These are phyloP conservation scores for Yarrowia deformans DNA, from an alignment of 805 yeast genomes.

Conservation along the genomic window DNA sequence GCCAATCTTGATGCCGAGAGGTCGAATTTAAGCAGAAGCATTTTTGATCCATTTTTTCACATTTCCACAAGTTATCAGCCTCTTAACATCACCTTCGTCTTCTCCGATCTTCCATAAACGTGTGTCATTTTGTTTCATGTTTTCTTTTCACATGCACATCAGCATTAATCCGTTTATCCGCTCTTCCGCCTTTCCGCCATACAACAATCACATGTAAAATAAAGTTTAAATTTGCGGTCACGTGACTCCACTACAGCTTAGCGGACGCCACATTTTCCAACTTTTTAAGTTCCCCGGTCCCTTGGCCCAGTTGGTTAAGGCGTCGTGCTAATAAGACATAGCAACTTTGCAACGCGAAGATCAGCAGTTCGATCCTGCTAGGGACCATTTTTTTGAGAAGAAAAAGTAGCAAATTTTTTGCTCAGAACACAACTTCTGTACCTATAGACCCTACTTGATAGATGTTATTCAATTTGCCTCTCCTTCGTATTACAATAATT, in stretches of 20 bases:
- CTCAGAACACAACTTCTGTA: no score
- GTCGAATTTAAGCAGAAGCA: no score
- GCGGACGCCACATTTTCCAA: neutral
- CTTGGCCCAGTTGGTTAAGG: slow-evolving; percentile 40
- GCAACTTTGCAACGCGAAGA: slow-evolving; percentile 52
- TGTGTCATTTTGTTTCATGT: neutral
- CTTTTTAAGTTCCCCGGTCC: slow-evolving; percentile 1
- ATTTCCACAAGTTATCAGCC: no score
- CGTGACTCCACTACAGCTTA: neutral
- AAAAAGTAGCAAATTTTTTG: no score
- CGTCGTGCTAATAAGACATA: slow-evolving; percentile 38
- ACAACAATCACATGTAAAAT: neutral
- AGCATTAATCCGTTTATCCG: neutral
- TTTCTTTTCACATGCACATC: neutral
- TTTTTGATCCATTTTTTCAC: no score
- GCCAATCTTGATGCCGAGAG: no score
- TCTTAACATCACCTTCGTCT: no score
- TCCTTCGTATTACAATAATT: no score
- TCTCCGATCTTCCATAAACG: neutral
- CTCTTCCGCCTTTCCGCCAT: no score
- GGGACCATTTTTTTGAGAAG: slow-evolving; percentile 46
- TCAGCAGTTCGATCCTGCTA: slow-evolving; percentile 58
- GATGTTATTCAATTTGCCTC: no score
- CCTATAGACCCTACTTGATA: no score
- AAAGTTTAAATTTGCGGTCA: neutral